Conservation (phyloP, 2,329 filamentous ascomycete species). For the Pseudocercospora vitis region DNA sequence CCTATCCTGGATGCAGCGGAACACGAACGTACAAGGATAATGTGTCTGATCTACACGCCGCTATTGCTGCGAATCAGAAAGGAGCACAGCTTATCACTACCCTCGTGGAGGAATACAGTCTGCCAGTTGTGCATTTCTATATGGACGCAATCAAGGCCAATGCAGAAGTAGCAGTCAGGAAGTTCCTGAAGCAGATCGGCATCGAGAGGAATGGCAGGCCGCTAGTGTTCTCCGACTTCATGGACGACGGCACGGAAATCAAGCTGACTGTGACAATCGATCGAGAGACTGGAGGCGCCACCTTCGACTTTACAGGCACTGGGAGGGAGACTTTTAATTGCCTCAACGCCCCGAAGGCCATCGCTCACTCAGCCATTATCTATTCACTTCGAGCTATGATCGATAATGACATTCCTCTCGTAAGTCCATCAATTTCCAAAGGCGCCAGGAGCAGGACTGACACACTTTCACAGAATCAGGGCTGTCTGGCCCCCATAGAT, state of each 20-base stretch:
- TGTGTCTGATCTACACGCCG: conserved; percentile 40
- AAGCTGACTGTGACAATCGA: conserved; percentile 39
- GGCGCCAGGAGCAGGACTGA: conserved; percentile 74
- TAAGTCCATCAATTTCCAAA: conserved; percentile 36
- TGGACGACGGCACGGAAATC: conserved; percentile 46
- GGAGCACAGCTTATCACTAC: conserved; percentile 39
- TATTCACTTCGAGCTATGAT: conserved; percentile 38
- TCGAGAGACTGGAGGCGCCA: conserved; percentile 33
- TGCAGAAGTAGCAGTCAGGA: conserved; percentile 39
- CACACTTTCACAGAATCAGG: conserved; percentile 60
- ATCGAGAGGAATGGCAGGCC: conserved; percentile 20
- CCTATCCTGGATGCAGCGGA: conserved; percentile 41
- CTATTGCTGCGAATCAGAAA: conserved; percentile 40
- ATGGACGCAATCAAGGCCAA: conserved; percentile 44
- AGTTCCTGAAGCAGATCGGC: conserved; percentile 32
- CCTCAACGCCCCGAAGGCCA: conserved; percentile 42
- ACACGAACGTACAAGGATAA: conserved; percentile 40
- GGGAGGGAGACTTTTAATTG: conserved; percentile 38
- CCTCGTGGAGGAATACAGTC: conserved; percentile 40
- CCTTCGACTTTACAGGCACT: conserved; percentile 46
- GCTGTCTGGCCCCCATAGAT: conserved; percentile 35
- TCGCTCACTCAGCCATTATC: conserved; percentile 41
- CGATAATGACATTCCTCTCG: conserved; percentile 50
- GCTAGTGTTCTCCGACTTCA: conserved; percentile 39
- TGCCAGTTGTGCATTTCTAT: conserved; percentile 42